Conservation (phyloP, 306 rosid genomes). For the Prunus davidiana region DNA sequence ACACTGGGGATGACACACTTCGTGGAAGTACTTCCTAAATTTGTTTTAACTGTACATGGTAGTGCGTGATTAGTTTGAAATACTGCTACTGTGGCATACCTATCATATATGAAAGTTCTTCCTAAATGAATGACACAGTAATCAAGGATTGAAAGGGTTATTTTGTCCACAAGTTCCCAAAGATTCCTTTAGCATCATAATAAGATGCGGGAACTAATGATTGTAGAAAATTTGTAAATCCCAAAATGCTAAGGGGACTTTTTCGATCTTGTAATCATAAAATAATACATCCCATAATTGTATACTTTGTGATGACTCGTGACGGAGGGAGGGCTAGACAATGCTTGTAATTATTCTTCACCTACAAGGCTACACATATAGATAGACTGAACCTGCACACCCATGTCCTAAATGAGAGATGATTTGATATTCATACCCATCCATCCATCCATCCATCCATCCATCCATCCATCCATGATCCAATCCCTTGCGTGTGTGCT, state of each 20-base stretch:
- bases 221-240: neutral
- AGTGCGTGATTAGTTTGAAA: no score
- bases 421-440: neutral
- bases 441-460: neutral
- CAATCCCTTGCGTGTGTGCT: constrained; percentile 2
- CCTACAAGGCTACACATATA: neutral
- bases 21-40: no score
- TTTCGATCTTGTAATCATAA: neutral
- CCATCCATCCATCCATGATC: neutral
- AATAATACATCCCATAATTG: neutral
- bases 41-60: no score
- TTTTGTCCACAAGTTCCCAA: neutral
- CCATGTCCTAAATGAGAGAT: neutral
- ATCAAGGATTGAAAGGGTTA: neutral
- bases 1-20: no score
- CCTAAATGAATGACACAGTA: neutral
- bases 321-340: no score
- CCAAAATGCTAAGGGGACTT: neutral
- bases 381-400: neutral
- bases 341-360: neutral
- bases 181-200: neutral
- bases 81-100: no score
- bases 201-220: neutral
- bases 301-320: neutral
- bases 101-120: no score